Evolutionary conservation across 1,284 basidiomycete genomes (phyloP), one percentile per base, ranked within the genome.

Genomic region (Pisolithus thermaeus): DNA sequence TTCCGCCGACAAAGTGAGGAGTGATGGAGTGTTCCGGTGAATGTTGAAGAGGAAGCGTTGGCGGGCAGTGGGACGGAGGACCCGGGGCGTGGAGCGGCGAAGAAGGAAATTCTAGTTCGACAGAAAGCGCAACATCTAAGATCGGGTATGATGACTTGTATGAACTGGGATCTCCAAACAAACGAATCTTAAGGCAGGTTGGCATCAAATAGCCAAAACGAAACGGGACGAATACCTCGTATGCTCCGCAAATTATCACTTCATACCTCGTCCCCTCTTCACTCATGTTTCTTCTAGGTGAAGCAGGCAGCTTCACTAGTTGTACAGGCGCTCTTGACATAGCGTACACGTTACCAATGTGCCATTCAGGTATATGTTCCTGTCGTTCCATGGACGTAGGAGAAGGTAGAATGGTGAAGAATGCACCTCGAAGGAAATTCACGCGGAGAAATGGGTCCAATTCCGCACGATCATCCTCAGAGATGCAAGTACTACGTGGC

Each of bases 281-380:
- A 75, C 81, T 11, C 6, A 58, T 52, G 2, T 53, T 61, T 1
- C 56, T 18, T 7, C 74, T 76, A 1, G 81, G 79, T 4, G 65
- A 56, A 1, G 59, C 54, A 7, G 81, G 84, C 22, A 86, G 69
- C 18, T 69, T 60, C 9, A 88, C 71, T 8, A 70, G 48, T 50
- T 77, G 77, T 7, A 76, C 71, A 11, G 78, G 69, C 14, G 79
- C 70, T 22, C 71, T 70, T 52, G 77, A 72, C 65, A 85, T 67
- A 20, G 70, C 72, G 60, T 91, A 91, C 32, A 91, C 83, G 61
- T 91, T 87, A 30, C 88, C 89, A 27, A 78, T 66, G 62, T 84
- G 75, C 89, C 89, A 91, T 59, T 77, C 64, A 2, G 81, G 81
- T 4, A 70, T 59, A 55, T 49, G n/a, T 2, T 52, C 32, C 48